Evolutionary conservation across 768 basidiomycete genomes (phyloP), one percentile per base, ranked within the genome.

Genomic region (Bullera alba): DNA sequence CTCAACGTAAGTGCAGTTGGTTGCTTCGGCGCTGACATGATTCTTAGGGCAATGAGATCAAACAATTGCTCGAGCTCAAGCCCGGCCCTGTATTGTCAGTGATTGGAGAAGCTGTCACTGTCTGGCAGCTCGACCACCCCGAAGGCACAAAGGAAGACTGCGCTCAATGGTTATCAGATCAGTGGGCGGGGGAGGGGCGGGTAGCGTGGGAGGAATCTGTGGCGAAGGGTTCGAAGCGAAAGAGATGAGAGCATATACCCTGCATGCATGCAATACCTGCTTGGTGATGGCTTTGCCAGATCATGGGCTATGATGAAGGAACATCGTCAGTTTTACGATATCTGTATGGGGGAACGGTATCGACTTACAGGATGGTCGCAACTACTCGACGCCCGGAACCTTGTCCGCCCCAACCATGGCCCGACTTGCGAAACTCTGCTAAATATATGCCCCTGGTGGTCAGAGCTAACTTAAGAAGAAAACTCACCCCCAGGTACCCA

Each of bases 401-500:
- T 30, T 50, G n/a, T 17, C 59, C 58, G 12, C 65, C 65, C 59
- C 59, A 67, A 19, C 65, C 65, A 10, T 54, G 39, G 17, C 65
- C 65, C n/a, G 53, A 53, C 28, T 61, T 47, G 26, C 65, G 42
- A 29, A 63, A 61, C 50, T 93, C 90, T 2, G 84, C 83, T 38
- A 92, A 77, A 69, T 92, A 92, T 48, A 91, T 88, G 0, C 90
- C 90, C 79, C n/a, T n/a, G n/a, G n/a, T n/a, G n/a, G n/a, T n/a
- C n/a, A n/a, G n/a, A n/a, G n/a, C n/a, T n/a, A n/a, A n/a, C n/a
- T n/a, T n/a, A n/a, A n/a, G n/a, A n/a, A n/a, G n/a, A n/a, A n/a
- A n/a, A n/a, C n/a, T n/a, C n/a, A n/a, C n/a, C 95, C 91, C 91
- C 91, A 95, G 21, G 87, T 91, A 10, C 91, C 91, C 43, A 95